These are phyloP conservation scores for Bryoglossum gracile DNA, from an alignment of 495 filamentous ascomycete species.

Conservation along the genomic window DNA sequence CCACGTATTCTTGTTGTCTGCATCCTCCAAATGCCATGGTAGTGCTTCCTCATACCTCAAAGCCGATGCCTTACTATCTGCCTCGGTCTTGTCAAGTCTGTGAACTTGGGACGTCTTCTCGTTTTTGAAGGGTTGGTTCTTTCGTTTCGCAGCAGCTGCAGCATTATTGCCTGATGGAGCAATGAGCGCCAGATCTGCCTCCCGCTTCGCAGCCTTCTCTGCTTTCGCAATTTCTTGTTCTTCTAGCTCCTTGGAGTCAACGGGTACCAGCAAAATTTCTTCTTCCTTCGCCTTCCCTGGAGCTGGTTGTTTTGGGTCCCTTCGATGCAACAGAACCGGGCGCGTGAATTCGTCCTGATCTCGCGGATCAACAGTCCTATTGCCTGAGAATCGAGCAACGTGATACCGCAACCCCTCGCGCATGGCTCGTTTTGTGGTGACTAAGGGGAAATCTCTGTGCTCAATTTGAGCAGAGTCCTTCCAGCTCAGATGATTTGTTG, in stretches of 20 bases:
- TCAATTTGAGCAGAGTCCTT: constrained; percentile 51
- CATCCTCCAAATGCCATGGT: constrained; percentile 96
- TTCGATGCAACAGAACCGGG: constrained; percentile 80
- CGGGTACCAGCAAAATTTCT: constrained; percentile 36
- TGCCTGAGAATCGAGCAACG: constrained; percentile 63
- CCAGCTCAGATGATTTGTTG: constrained; percentile 43
- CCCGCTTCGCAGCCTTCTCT: constrained; percentile 74
- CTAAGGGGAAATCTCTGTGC: constrained; percentile 59
- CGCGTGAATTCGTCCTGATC: constrained; percentile 77
- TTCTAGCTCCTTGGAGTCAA: constrained; percentile 59
- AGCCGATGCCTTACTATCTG: constrained; percentile 67
- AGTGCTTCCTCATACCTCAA: constrained; percentile 90
- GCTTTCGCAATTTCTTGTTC: constrained; percentile 60
- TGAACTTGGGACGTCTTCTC: constrained; percentile 62
- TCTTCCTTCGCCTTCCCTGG: constrained; percentile 45
- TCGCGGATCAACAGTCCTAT: constrained; percentile 59
- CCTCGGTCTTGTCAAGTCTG: constrained; percentile 53
- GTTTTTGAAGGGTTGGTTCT: constrained; percentile 59
- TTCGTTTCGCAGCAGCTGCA: constrained; percentile 41
- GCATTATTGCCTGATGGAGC: constrained; percentile 56
- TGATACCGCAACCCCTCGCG: constrained; percentile 79
- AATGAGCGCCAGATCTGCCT: constrained; percentile 79
- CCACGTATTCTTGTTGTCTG: constrained; percentile 89
- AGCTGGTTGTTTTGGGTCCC: constrained; percentile 71
- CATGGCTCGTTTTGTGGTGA: constrained; percentile 72